phyloP scores from a whole-genome alignment of 352 stramenopile genomes.

The Phytophthora rubi region DNA sequence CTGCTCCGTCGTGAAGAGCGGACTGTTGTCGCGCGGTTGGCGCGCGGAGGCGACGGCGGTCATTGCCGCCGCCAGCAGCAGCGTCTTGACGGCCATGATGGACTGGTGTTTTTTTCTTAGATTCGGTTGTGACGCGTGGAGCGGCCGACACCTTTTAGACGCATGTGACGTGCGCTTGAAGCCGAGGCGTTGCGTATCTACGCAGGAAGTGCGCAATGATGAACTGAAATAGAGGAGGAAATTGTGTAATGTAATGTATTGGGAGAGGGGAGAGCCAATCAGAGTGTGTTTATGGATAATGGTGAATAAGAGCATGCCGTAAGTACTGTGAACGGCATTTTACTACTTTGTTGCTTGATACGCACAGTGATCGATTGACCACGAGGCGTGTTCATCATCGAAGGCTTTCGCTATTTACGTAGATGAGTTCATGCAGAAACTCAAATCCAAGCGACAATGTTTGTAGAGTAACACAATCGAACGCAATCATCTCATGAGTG shows the following conservation, averaged over 20 bases:
- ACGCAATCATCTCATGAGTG: background rate
- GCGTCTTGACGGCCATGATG: constrained; percentile 26
- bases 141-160: constrained; percentile 16
- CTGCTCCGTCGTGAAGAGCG: constrained; percentile 71
- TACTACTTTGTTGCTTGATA: background rate
- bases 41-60: constrained; percentile 10
- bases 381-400: background rate
- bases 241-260: background rate
- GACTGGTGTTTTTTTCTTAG: background rate
- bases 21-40: constrained; percentile 43
- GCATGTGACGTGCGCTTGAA: constrained; percentile 16
- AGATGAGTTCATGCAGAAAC: background rate
- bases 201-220: background rate
- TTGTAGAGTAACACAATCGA: constrained; percentile 3
- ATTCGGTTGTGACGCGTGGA: constrained; percentile 21
- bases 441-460: background rate
- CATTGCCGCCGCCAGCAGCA: constrained; percentile 20
- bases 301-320: background rate
- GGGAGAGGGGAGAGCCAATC: background rate
- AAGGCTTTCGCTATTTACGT: background rate
- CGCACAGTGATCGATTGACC: background rate
- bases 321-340: background rate
- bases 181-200: constrained; percentile 10
- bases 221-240: background rate
- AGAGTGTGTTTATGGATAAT: background rate